These are phyloP conservation scores for Nannizziopsis arthrosporioides DNA, from an alignment of 2,329 filamentous ascomycete species.

Conservation along the genomic window DNA sequence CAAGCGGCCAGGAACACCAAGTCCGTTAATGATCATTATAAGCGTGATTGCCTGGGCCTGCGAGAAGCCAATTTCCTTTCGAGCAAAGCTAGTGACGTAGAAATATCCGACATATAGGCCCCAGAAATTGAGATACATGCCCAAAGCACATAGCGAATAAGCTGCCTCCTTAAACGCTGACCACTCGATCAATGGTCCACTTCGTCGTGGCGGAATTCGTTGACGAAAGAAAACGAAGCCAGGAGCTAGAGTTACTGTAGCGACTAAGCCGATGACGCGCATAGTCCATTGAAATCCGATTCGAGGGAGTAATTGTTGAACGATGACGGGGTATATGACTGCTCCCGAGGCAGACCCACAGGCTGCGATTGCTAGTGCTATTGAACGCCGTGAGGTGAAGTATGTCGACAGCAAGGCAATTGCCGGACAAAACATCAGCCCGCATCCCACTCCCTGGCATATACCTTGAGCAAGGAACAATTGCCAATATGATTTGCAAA, in stretches of 20 bases:
- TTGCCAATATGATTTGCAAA: slow-evolving; percentile 41
- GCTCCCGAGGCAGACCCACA: slow-evolving; percentile 52
- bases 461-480: slow-evolving; percentile 43
- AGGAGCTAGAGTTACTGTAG: slow-evolving; percentile 37
- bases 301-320: slow-evolving; percentile 45
- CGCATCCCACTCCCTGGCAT: slow-evolving; percentile 45
- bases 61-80: slow-evolving; percentile 30
- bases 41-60: slow-evolving; percentile 45
- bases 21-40: slow-evolving; percentile 53
- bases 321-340: slow-evolving; percentile 50
- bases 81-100: slow-evolving; percentile 34
- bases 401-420: slow-evolving; percentile 49
- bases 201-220: slow-evolving; percentile 39
- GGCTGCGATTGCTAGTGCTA: slow-evolving; percentile 50
- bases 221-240: slow-evolving; percentile 38
- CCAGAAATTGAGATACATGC: slow-evolving; percentile 40
- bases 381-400: slow-evolving; percentile 46
- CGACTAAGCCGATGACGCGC: slow-evolving; percentile 50
- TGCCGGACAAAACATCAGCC: slow-evolving; percentile 45
- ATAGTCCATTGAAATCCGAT: slow-evolving; percentile 56
- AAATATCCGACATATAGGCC: slow-evolving; percentile 46
- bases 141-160: slow-evolving; percentile 36
- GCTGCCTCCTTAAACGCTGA: slow-evolving; percentile 41
- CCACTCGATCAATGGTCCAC: slow-evolving; percentile 42
- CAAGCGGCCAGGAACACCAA: slow-evolving; percentile 48